Evolutionary conservation across 2,329 filamentous ascomycete species (phyloP), one percentile per base, ranked within the genome.

Genomic region (Knoxdaviesia capensis): DNA sequence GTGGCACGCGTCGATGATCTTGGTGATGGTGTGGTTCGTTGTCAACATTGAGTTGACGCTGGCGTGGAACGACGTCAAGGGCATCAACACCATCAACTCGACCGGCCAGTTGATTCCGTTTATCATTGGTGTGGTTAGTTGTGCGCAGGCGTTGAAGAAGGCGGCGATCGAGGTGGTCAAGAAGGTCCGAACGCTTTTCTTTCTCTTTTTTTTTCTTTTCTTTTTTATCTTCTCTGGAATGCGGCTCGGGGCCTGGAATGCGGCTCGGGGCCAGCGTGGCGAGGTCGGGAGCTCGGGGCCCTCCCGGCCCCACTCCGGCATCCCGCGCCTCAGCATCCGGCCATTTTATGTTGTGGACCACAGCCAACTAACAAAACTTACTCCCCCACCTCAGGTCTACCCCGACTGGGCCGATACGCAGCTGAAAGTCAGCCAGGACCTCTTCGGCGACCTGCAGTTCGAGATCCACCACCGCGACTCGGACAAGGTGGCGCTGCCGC

Each of bases 41-140:
- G 6, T 42, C 32, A 38, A 35, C 33, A 42, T 44, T 35, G 43
- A 44, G 40, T 33, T 44, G 20, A 42, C 43, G 7, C 29, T 44
- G 20, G 8, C 20, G 36, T 44, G 40, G 39, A 44, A 44, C 36
- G 36, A 36, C 8, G 43, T 44, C 6, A 35, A 35, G 37, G 39
- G 39, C 29, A 39, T 40, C 6, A 39, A 41, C 36, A 34, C 32
- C 29, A 38, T 44, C 34, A 36, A 41, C 10, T 41, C 39, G 11
- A 44, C 43, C 29, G 43, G 43, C 11, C 43, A 44, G 40, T 35
- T 44, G 35, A 44, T 44, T 32, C 39, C 43, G 30, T 42, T 44
- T 38, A 41, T 44, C 37, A 42, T 44, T 31, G 43, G 43, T n/a
- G 34, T 39, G 9, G 43, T 44, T 11, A 44, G 40, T 38, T 41